These are phyloP conservation scores for Vachellia collinsii DNA, from an alignment of 306 rosid species.

Conservation along the genomic window DNA sequence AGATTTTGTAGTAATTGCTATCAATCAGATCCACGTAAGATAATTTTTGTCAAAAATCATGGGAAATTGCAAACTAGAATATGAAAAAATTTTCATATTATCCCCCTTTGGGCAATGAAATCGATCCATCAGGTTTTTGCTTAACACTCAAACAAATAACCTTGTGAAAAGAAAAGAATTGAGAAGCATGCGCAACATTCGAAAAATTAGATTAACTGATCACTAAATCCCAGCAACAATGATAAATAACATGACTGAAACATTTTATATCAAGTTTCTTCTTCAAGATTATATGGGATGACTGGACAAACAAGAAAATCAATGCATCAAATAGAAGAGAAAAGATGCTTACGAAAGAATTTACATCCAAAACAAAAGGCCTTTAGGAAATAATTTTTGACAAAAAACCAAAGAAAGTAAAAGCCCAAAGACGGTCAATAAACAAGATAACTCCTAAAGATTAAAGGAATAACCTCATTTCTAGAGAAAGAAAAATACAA, in stretches of 20 bases:
- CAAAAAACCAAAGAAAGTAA: slow-evolving; percentile 3
- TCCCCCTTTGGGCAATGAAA: not conserved
- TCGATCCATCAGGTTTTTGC: not conserved
- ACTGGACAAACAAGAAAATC: not conserved
- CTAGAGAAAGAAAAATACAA: slow-evolving; percentile 8
- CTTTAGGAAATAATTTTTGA: not conserved
- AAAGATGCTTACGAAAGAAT: not conserved
- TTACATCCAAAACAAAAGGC: slow-evolving; percentile 1
- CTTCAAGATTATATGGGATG: not conserved
- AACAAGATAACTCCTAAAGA: not conserved
- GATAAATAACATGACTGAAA: not conserved
- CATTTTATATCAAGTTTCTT: not conserved
- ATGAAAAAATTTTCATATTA: not conserved
- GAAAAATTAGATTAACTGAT: not conserved
- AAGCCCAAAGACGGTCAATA: not conserved
- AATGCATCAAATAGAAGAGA: not conserved
- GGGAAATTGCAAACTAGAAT: slow-evolving; percentile 15
- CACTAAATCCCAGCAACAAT: slow-evolving; percentile 2
- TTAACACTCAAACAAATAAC: not conserved
- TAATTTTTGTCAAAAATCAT: not conserved
- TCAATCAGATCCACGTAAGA: slow-evolving; percentile 3
- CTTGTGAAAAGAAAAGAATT: not conserved
- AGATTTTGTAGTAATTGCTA: slow-evolving; percentile 1
- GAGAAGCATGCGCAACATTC: not conserved
- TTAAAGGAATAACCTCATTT: not conserved